Base-by-base conservation (phyloP, 768 basidiomycete species). In the Cantharellus cinnabarinus region DNA sequence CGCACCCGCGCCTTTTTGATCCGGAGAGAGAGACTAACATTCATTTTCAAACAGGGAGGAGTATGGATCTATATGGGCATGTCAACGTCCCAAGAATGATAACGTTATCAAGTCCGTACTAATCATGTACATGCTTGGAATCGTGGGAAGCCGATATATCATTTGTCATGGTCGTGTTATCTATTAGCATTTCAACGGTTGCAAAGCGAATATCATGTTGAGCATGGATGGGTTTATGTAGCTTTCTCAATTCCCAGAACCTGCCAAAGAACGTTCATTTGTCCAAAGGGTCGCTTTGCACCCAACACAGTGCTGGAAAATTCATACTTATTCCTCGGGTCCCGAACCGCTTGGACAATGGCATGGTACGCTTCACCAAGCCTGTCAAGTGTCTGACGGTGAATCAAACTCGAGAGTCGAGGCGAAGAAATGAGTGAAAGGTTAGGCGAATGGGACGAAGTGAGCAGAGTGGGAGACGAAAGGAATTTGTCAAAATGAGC, bases 221-320 rank as follows among this genome's bases (percentile, higher is more conserved):
- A 29, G 20, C 20, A 29, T 29, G 20, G 20, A 29, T 29, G 20
- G n/a, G 20, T 29, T 29, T 29, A 29, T 29, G 20, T 29, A 29
- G 20, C 59, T 58, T 77, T 78, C 63, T 82, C 76, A 20, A 88
- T 68, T 39, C 87, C 87, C 66, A 85, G 82, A 42, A 89, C 83
- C 70, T 88, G 85, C 74, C 78, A 78, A 63, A 89, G 68, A 64
- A 85, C 68, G 65, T 77, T 76, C 38, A 81, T 76, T 67, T 85
- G 82, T 57, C 87, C 88, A 71, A 89, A 89, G 20, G 87, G 87
- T 68, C 87, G 70, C 71, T 86, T 83, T 62, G 83, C 80, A 10
- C 89, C 85, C 42, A 94, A 70, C 60, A 94, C 68, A 29, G 90
- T 91, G 61, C 81, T 76, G 14, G 81, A 86, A n/a, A 91, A 93